Conservation (phyloP, 805 yeast species). For the Lipomyces yamadae region DNA sequence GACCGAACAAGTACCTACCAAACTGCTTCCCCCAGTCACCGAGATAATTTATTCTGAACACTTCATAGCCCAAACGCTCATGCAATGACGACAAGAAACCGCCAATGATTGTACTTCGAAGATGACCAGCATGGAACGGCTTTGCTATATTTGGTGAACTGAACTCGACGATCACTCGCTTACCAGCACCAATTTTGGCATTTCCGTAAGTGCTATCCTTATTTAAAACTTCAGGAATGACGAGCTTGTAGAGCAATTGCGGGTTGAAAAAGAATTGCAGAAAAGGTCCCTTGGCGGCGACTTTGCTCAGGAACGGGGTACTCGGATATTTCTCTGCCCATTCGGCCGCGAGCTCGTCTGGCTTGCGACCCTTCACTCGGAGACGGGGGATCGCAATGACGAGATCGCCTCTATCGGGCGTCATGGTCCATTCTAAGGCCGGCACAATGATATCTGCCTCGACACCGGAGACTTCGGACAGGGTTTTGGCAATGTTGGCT, state of each 20-base stretch:
- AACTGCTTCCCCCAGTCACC: conserved; percentile 99
- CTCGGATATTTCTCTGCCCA: conserved; percentile 80
- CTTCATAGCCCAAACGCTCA: conserved; percentile 92
- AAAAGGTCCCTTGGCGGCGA: conserved; percentile 85
- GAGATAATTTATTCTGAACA: conserved; percentile 85
- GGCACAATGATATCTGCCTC: conserved; percentile 71
- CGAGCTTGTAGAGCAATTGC: conserved; percentile 65
- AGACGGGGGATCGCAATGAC: conserved; percentile 90
- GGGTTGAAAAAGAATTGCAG: conserved; percentile 85
- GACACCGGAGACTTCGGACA: conserved; percentile 74
- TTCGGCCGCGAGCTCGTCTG: conserved; percentile 71
- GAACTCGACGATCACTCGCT: conserved; percentile 81
- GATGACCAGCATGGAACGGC: conserved; percentile 99
- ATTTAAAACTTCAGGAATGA: conserved; percentile 68
- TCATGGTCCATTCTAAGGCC: conserved; percentile 85
- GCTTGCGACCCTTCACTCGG: conserved; percentile 79
- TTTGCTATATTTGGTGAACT: conserved; percentile 98
- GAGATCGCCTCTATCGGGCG: conserved; percentile 89
- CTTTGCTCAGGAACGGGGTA: conserved; percentile 69
- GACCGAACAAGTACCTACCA: conserved; percentile 52
- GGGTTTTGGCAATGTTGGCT: conserved; percentile 82
- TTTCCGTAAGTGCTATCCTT: conserved; percentile 65
- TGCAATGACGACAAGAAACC: conserved; percentile 90
- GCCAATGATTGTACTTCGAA: conserved; percentile 96
- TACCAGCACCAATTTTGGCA: conserved; percentile 71